Evolutionary conservation across 2,329 filamentous ascomycete genomes (phyloP).

Genomic region (Epichloe scottii): DNA sequence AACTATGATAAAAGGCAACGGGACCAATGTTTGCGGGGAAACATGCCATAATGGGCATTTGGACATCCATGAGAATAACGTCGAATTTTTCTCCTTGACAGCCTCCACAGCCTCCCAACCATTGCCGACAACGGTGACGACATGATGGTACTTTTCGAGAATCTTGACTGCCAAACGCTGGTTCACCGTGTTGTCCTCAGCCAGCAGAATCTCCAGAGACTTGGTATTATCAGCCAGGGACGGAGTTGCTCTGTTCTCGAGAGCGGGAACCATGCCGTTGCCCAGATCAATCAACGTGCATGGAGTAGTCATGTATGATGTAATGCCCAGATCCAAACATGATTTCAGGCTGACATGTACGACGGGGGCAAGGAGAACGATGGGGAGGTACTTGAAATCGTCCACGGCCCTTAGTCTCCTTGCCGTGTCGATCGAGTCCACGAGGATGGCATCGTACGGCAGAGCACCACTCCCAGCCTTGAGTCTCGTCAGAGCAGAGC

Average conservation of each 20-base stretch:
- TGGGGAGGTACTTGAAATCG: constrained; percentile 95
- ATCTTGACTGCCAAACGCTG: constrained; percentile 94
- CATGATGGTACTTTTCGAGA: constrained; percentile 89
- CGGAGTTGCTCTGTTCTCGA: constrained; percentile 86
- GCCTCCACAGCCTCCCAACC: constrained; percentile 85
- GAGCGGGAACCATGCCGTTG: constrained; percentile 88
- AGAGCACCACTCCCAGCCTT: constrained; percentile 40
- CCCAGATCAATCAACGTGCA: constrained; percentile 88
- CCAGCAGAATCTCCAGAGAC: constrained; percentile 88
- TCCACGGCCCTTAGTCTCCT: constrained; percentile 73
- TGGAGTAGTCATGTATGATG: constrained; percentile 98
- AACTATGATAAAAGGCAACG: neutral
- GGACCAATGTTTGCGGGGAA: neutral
- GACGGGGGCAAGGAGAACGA: constrained; percentile 78
- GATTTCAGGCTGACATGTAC: constrained; percentile 90
- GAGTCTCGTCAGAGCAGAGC: constrained; percentile 40
- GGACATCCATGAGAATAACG: constrained; percentile 96
- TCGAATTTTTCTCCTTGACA: constrained; percentile 92
- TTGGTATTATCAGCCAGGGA: constrained; percentile 87
- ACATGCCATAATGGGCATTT: constrained; percentile 94
- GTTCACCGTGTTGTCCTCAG: constrained; percentile 96
- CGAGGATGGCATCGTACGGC: constrained; percentile 88
- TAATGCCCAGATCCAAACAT: constrained; percentile 86
- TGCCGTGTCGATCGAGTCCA: constrained; percentile 89
- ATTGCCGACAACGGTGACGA: constrained; percentile 87